phyloP scores from a whole-genome alignment of 495 filamentous ascomycete genomes.

The Trichodelitschia bisporula region DNA sequence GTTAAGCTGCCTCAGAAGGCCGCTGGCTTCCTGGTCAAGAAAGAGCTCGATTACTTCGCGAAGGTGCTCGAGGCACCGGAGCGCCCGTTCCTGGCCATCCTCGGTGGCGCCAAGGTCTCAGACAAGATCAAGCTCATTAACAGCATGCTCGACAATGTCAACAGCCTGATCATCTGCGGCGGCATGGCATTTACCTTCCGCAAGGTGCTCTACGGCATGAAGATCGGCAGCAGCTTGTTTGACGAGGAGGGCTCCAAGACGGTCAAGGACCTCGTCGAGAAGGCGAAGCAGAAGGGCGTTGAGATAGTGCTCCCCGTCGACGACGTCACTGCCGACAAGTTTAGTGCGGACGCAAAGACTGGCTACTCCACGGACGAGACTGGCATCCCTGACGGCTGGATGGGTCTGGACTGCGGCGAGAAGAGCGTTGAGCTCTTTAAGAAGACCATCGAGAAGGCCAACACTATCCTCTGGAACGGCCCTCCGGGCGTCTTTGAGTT shows the following conservation, averaged over 20 bases:
- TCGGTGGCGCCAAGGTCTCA: conserved; percentile 92
- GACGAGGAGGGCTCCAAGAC: conserved; percentile 91
- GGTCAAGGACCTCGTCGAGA: conserved; percentile 65
- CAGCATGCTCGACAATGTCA: conserved; percentile 90
- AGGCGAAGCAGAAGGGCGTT: conserved; percentile 89
- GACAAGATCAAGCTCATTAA: conserved; percentile 99
- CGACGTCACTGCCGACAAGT: conserved; percentile 91
- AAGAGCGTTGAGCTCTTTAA: conserved; percentile 70
- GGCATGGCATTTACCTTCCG: conserved; percentile 99
- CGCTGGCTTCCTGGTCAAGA: conserved; percentile 96
- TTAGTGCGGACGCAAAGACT: conserved; percentile 57
- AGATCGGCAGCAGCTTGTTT: conserved; percentile 81
- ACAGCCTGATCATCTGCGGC: conserved; percentile 89
- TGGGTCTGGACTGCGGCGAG: conserved; percentile 85
- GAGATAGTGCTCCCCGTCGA: conserved; percentile 84
- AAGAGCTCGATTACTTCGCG: conserved; percentile 98
- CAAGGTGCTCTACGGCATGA: conserved; percentile 76
- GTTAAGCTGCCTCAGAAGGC: conserved; percentile 87
- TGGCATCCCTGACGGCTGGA: conserved; percentile 89
- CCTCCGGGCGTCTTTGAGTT: conserved; percentile 95
- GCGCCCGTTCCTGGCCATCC: conserved; percentile 94
- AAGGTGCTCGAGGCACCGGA: conserved; percentile 82
- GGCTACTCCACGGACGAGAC: conserved; percentile 65
- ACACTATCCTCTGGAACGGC: conserved; percentile 98
- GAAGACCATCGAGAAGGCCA: conserved; percentile 56